Percentiles rank a stretch among this genome's conserved stretches.
These are phyloP conservation scores for Brassica carinata DNA, from an alignment of 345 rosid species.

Conservation along the genomic window DNA sequence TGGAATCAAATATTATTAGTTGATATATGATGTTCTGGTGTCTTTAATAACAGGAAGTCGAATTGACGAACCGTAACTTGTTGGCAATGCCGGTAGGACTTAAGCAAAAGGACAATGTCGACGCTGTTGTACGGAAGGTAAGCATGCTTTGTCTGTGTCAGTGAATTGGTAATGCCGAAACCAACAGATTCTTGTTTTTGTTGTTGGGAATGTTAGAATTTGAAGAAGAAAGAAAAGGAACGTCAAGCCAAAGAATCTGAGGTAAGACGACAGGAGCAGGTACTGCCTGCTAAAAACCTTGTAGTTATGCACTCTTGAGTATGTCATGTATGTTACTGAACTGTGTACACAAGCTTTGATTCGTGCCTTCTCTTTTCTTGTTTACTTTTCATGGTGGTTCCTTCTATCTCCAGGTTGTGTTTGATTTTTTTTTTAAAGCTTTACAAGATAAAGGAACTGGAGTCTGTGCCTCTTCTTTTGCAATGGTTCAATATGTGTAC, in stretches of 20 bases:
- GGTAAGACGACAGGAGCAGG: conserved; percentile 88
- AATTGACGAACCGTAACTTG: conserved; percentile 53
- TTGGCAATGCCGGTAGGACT: conserved; percentile 93
- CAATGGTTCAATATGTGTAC: neutral
- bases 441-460: too few species aligned
- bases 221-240: conserved; percentile 88
- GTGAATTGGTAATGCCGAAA: neutral
- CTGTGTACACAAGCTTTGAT: too few species aligned
- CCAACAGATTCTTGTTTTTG: neutral
- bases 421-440: too few species aligned
- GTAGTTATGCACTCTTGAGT: too few species aligned
- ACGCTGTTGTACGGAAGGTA: conserved; percentile 78
- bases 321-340: too few species aligned
- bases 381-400: too few species aligned
- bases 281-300: conserved; percentile 6
- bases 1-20: neutral
- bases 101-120: conserved; percentile 76
- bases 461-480: neutral
- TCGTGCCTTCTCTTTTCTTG: too few species aligned
- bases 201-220: conserved; percentile 55
- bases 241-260: conserved; percentile 98
- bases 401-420: too few species aligned
- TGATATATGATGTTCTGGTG: neutral
- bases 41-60: conserved; percentile 41
- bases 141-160: conserved; percentile 5